Percentiles rank a stretch among this genome's conserved stretches.
Conservation (phyloP, 2,329 filamentous ascomycete genomes). For the Simplicillium aogashimaense region DNA sequence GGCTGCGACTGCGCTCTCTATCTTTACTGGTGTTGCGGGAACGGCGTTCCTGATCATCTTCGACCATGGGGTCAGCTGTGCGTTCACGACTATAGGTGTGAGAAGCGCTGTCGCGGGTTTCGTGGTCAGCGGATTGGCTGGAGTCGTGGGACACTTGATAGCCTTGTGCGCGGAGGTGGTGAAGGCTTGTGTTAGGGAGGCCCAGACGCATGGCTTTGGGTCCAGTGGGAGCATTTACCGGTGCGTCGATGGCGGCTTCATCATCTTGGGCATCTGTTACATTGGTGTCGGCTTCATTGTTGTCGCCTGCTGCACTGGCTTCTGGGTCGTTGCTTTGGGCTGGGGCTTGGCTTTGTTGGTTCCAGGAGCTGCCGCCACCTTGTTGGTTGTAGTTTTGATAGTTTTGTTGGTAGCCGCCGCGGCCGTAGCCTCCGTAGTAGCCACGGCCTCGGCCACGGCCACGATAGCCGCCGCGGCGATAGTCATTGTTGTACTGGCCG, state of each 20-base stretch:
- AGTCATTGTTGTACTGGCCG: conserved; percentile 73
- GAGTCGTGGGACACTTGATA: conserved; percentile 28
- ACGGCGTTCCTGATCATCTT: too few species aligned
- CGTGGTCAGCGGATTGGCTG: conserved; percentile 1
- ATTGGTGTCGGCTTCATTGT: conserved; percentile 20
- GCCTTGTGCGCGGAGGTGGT: conserved; percentile 48
- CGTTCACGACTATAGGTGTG: too few species aligned
- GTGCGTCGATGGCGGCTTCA: conserved; percentile 14
- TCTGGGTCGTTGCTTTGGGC: too few species aligned
- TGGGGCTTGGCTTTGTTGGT: too few species aligned
- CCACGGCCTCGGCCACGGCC: conserved; percentile 51
- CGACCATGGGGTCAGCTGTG: too few species aligned
- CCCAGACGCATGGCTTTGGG: conserved; percentile 93
- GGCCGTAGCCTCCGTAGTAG: conserved; percentile 42
- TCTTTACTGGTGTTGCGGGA: too few species aligned
- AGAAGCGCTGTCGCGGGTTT: background rate
- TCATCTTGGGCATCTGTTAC: background rate
- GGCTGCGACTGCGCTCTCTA: conserved; percentile 14
- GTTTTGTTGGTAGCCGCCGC: conserved; percentile 41
- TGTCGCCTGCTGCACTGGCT: conserved; percentile 16
- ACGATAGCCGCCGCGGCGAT: conserved; percentile 56
- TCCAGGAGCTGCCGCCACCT: background rate
- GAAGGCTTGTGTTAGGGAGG: conserved; percentile 69
- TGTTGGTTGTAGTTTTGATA: conserved; percentile 21
- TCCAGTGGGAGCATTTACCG: conserved; percentile 74